Percentiles rank a stretch among this genome's conserved stretches.
Evolutionary conservation across 495 filamentous ascomycete genomes (phyloP).

Genomic region (Tuber melanosporum): DNA sequence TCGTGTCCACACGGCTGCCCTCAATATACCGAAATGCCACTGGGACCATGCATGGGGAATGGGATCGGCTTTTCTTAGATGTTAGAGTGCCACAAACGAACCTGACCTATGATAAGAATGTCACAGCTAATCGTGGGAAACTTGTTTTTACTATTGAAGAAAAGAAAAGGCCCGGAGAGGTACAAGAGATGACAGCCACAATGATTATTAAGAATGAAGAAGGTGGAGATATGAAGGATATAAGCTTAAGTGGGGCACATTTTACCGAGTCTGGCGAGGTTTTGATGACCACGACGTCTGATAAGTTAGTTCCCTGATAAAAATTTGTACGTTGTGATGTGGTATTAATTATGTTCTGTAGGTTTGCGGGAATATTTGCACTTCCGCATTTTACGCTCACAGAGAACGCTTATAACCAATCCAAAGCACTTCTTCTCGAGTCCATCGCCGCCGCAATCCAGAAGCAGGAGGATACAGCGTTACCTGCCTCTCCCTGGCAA

Average conservation of each 20-base stretch:
- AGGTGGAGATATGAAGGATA: slow-evolving; percentile 59
- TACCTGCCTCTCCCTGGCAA: slow-evolving; percentile 48
- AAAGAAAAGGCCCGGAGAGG: slow-evolving; percentile 20
- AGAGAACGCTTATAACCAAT: slow-evolving; percentile 57
- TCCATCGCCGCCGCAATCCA: slow-evolving; percentile 63
- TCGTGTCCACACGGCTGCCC: slow-evolving; percentile 1
- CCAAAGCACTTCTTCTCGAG: slow-evolving; percentile 60
- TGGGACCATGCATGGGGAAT: slow-evolving; percentile 33
- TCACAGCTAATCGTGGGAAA: slow-evolving; percentile 33
- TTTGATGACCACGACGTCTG: slow-evolving; percentile 76
- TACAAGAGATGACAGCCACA: slow-evolving; percentile 32
- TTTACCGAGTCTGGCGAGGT: slow-evolving; percentile 68
- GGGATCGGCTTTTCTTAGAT: slow-evolving; percentile 23
- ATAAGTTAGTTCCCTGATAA: slow-evolving; percentile 53
- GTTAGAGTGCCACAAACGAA: slow-evolving; percentile 24
- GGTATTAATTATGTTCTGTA: slow-evolving; percentile 22
- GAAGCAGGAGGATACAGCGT: slow-evolving; percentile 51
- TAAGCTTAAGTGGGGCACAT: slow-evolving; percentile 74
- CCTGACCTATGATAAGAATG: slow-evolving; percentile 31
- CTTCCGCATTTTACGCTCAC: slow-evolving; percentile 75
- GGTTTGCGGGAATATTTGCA: slow-evolving; percentile 76
- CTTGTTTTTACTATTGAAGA: slow-evolving; percentile 37
- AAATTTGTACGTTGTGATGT: slow-evolving; percentile 4
- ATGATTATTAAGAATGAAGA: slow-evolving; percentile 37
- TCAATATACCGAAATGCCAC: slow-evolving; percentile 34